phyloP scores from a whole-genome alignment of 345 rosid genomes.

The Camelina laxa region DNA sequence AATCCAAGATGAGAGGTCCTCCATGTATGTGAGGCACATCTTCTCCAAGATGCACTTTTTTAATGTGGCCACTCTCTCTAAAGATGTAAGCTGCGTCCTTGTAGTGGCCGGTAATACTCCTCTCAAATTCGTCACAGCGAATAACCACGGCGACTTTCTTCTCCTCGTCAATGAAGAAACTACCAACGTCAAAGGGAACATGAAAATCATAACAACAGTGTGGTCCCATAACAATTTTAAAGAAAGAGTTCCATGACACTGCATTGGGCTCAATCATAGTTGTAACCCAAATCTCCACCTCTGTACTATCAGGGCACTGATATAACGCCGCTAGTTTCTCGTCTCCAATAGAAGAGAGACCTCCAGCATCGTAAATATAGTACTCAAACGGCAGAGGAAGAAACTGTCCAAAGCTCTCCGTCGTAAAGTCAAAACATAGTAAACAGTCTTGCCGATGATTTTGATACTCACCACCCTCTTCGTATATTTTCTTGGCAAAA shows the following conservation, averaged over 20 bases:
- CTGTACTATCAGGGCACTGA: background rate
- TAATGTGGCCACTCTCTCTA: background rate
- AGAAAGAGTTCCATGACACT: background rate
- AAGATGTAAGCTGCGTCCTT: background rate
- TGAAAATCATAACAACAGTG: background rate
- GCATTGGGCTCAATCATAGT: background rate
- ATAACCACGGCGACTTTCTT: background rate
- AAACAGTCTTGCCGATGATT: background rate
- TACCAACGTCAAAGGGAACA: background rate
- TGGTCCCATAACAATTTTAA: background rate
- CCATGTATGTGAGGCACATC: background rate
- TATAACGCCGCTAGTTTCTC: background rate
- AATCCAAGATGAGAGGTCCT: background rate
- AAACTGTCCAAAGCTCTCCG: background rate
- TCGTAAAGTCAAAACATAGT: slow-evolving; percentile 3
- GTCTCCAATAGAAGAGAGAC: background rate
- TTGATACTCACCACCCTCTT: too few relatives aligned
- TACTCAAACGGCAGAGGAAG: background rate
- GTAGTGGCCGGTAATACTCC: background rate
- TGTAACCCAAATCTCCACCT: slow-evolving; percentile 4
- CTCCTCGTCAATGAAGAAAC: slow-evolving; percentile 16
- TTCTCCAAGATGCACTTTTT: background rate
- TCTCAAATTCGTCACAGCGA: background rate
- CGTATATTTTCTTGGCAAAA: too few relatives aligned
- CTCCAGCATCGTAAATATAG: background rate